Evolutionary conservation across 768 basidiomycete species (phyloP), one percentile per base, ranked within the genome.

Genomic region (Boletus rubroflammeus): DNA sequence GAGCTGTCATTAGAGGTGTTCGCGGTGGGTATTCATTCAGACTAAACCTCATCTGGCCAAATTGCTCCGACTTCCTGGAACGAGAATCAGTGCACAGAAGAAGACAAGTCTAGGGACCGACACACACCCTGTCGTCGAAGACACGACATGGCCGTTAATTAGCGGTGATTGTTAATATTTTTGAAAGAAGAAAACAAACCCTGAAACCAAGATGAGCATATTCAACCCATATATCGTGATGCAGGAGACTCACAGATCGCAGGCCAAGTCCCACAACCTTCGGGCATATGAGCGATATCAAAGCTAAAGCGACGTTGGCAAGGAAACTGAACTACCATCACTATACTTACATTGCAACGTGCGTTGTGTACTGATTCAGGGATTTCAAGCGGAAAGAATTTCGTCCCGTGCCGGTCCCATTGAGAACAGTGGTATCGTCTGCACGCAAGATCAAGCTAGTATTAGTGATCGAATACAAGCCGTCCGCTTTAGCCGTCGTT

Each of bases 401-500:
- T 35, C 73, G 47, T 45, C 73, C 71, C 14, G 63, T 57, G 3
- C 60, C 66, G 15, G 55, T 47, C 3, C 68, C 38, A 25, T 31
- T 47, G 4, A 75, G 62, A 9, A 54, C 54, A 10, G 72, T 68
- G 11, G 62, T 71, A 40, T 56, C 40, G 47, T 74, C 72, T 2
- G 70, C 64, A 21, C 72, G 62, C 38, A 75, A 51, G 21, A 56
- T 64, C n/a, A 73, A 59, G 41, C 51, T 55, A 48, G 78, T 69
- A 17, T 73, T 74, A 15, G 73, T 73, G 2, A 82, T 73, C 58
- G 72, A 84, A 0, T 82, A 84, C 35, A 89, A 65, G 59, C 86
- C 85, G 53, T 78, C 67, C 11, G 69, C 68, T 21, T 73, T 56
- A 0, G 87, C 85, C 0, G 81, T 83, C 0, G 65, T 60, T 52